A percentile compares a stretch with the other conserved stretches of the same genome.
Conservation (phyloP, 179 eudicot species). For the Dionaea muscipula region DNA sequence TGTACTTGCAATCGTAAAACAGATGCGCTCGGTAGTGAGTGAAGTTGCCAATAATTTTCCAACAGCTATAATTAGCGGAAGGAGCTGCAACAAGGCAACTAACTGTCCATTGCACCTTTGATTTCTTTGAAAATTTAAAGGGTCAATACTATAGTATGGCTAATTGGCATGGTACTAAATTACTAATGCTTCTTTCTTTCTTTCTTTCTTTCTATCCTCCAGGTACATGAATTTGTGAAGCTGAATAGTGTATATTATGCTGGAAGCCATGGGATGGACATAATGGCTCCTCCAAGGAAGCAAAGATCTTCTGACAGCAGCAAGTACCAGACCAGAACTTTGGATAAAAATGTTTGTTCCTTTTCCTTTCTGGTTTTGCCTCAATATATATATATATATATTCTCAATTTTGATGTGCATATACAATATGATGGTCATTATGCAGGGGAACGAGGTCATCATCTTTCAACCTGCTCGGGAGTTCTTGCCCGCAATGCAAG, state of each 20-base stretch:
- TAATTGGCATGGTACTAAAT: too few relatives aligned
- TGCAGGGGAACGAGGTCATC: conserved; percentile 11
- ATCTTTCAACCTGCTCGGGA: conserved; percentile 79
- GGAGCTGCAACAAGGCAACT: conserved; percentile 71
- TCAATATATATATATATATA: background rate
- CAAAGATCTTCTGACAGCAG: conserved; percentile 23
- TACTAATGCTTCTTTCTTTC: too few relatives aligned
- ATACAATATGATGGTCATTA: background rate
- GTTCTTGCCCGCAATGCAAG: conserved; percentile 53
- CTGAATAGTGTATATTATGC: conserved; percentile 70
- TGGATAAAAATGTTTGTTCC: conserved; percentile 34
- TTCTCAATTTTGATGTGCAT: background rate
- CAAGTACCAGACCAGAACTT: conserved; percentile 25
- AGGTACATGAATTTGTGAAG: conserved; percentile 75
- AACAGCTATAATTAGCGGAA: conserved; percentile 83
- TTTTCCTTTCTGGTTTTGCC: background rate
- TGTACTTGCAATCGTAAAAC: conserved; percentile 1
- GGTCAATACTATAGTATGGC: too few relatives aligned
- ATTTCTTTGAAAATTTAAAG: background rate
- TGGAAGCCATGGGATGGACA: conserved; percentile 98
- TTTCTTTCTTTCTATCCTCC: background rate
- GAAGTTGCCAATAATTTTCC: conserved; percentile 61
- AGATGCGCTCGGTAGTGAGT: conserved; percentile 78
- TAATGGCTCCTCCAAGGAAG: conserved; percentile 45
- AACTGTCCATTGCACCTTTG: too few relatives aligned